phyloP scores from a whole-genome alignment of 768 basidiomycete genomes.

The Amanita fuliginea region DNA sequence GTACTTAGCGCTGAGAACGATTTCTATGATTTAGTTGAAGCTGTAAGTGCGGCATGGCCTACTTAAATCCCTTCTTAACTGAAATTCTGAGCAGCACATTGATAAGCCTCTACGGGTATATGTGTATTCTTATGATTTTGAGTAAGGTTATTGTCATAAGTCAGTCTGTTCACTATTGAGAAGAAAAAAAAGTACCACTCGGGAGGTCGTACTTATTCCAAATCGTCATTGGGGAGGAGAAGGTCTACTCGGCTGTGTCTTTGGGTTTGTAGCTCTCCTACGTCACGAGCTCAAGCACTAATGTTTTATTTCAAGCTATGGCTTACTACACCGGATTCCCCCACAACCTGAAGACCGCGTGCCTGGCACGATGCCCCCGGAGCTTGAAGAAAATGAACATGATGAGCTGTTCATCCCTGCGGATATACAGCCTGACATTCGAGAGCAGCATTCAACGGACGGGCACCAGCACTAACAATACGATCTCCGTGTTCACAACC shows the following conservation, averaged over 20 bases:
- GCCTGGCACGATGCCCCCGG: conserved; percentile 45
- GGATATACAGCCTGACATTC: conserved; percentile 28
- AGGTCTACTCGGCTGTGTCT: conserved; percentile 89
- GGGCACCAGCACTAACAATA: not conserved
- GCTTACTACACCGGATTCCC: conserved; percentile 89
- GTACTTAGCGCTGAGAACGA: conserved; percentile 85
- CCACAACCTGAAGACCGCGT: conserved; percentile 52
- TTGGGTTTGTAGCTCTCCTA: conserved; percentile 52
- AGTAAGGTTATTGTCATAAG: conserved; percentile 38
- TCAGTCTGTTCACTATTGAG: conserved; percentile 5
- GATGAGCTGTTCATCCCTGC: conserved; percentile 69
- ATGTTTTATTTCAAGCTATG: conserved; percentile 44
- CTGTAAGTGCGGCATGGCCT: conserved; percentile 39
- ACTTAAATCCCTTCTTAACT: not conserved
- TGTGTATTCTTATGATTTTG: conserved; percentile 95
- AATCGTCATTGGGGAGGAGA: conserved; percentile 98
- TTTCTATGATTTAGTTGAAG: conserved; percentile 93
- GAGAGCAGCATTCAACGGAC: not conserved
- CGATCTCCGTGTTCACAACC: not conserved
- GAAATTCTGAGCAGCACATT: conserved; percentile 49
- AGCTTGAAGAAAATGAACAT: conserved; percentile 34
- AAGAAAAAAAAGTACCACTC: conserved; percentile 51
- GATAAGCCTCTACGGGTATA: conserved; percentile 92
- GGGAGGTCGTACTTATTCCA: conserved; percentile 91
- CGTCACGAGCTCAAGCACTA: not conserved